Evolutionary conservation across 257 asterid genomes (phyloP).

Genomic region (Solanum peruvianum): DNA sequence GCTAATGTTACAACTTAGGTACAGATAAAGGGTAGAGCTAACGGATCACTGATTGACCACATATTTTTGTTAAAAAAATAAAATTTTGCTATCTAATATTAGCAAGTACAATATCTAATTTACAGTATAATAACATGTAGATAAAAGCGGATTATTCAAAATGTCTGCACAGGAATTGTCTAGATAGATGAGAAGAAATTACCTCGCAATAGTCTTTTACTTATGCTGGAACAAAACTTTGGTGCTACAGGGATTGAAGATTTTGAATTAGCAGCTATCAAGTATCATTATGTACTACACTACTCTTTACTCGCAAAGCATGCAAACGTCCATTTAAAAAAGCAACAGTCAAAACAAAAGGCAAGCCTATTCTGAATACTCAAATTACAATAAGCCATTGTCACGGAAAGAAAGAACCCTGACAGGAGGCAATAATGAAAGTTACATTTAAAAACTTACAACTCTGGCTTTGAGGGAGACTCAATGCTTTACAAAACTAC

Average conservation of each 20-base stretch:
- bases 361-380: background rate
- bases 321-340: background rate
- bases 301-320: background rate
- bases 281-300: background rate
- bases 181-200: background rate
- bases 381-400: background rate
- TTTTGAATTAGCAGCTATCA: background rate
- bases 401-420: background rate
- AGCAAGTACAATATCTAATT: background rate
- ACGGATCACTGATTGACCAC: background rate
- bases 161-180: background rate
- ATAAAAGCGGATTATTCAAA: background rate
- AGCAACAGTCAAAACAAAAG: background rate
- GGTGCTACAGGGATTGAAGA: background rate
- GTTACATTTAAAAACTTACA: background rate
- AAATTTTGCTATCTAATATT: background rate
- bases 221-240: background rate
- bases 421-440: background rate
- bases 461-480: background rate
- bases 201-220: background rate
- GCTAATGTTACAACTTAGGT: background rate
- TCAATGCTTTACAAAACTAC: slow-evolving; percentile 1
- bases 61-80: too few species aligned
- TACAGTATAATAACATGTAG: background rate
- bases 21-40: background rate